Percentiles rank a stretch among this genome's conserved stretches.
Conservation (phyloP, 163 green algal genomes). For the Chloromonas sp. region DNA sequence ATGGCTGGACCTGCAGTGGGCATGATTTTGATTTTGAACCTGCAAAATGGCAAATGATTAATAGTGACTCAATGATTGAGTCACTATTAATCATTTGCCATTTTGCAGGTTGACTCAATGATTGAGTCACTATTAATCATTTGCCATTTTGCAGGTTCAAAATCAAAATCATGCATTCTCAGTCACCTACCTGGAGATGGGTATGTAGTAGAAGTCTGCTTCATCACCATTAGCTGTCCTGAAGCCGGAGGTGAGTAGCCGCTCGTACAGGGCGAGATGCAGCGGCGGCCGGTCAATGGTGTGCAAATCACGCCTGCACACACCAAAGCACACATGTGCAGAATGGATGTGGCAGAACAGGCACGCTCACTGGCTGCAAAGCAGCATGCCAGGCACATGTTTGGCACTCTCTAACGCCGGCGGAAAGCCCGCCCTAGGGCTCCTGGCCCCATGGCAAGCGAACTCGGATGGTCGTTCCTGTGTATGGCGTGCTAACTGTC, state of each 20-base stretch:
- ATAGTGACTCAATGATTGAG: too few relatives aligned
- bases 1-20: too few relatives aligned
- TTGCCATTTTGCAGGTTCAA: too few relatives aligned
- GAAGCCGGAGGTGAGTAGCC: slow-evolving; percentile 27
- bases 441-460: too few relatives aligned
- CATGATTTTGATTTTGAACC: too few relatives aligned
- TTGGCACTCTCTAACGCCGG: background rate
- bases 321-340: background rate
- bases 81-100: too few relatives aligned
- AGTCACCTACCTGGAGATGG: slow-evolving; percentile 5
- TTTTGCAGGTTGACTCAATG: too few relatives aligned
- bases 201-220: slow-evolving; percentile 24
- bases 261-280: slow-evolving; percentile 32
- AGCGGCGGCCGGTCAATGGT: slow-evolving; percentile 26
- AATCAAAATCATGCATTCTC: too few relatives aligned
- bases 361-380: background rate
- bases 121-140: too few relatives aligned
- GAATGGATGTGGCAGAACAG: slow-evolving; percentile 5
- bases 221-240: slow-evolving; percentile 21
- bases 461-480: too few relatives aligned
- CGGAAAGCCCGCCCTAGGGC: background rate
- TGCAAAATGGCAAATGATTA: too few relatives aligned
- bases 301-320: slow-evolving; percentile 28
- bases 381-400: background rate
- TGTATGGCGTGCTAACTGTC: too few relatives aligned